A percentile compares a stretch with the other conserved stretches of the same genome.
Conservation (phyloP, 306 rosid genomes). For the Prunus campanulata region DNA sequence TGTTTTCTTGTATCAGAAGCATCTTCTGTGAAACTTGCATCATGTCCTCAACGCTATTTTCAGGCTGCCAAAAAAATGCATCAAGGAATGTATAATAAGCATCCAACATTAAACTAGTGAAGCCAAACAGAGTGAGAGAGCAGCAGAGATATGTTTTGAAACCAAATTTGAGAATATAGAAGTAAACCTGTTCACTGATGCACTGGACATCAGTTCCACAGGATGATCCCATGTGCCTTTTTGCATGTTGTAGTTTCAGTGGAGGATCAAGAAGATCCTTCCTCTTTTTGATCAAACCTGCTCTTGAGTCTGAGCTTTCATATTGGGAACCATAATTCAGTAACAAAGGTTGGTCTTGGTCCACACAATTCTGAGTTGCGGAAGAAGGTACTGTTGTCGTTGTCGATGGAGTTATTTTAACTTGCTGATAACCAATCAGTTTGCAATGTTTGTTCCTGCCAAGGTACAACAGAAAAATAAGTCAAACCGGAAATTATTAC, state of each 20-base stretch:
- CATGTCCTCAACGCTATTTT: not conserved
- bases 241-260: not conserved
- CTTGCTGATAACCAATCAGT: constrained; percentile 50
- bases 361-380: not conserved
- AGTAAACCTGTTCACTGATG: not conserved
- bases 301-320: not conserved
- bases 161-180: not conserved
- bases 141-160: not conserved
- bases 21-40: not conserved
- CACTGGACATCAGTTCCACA: not conserved
- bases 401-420: not conserved
- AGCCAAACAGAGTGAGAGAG: not conserved
- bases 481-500: not conserved
- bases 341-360: not conserved
- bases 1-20: not conserved
- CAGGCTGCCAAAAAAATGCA: constrained; percentile 5
- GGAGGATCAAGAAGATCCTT: constrained; percentile 1
- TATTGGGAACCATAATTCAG: not conserved
- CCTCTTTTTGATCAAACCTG: not conserved
- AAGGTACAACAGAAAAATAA: constrained; percentile 7
- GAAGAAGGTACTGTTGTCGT: not conserved
- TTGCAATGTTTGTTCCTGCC: constrained; percentile 65
- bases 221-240: not conserved
- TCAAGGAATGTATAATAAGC: not conserved
- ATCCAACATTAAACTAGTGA: not conserved